Evolutionary conservation across 1,139 yeast species (phyloP).

Genomic region (Kodamaea anthophila): DNA sequence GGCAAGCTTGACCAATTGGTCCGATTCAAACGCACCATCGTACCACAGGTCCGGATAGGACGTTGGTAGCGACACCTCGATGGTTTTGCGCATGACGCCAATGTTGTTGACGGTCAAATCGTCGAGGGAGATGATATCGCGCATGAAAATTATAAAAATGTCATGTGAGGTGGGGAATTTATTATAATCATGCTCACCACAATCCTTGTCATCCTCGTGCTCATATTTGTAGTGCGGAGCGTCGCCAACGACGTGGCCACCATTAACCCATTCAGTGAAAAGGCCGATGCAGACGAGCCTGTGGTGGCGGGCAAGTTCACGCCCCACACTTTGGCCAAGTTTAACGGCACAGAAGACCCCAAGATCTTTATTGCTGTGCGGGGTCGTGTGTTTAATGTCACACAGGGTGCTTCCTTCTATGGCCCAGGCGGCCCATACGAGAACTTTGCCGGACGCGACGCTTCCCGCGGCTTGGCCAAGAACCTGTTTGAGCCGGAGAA

Average conservation of each 20-base stretch:
- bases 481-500: constrained; percentile 74
- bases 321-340: constrained; percentile 65
- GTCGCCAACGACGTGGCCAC: constrained; percentile 15
- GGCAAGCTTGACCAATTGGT: constrained; percentile 38
- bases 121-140: constrained; percentile 45
- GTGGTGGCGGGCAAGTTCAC: constrained; percentile 76
- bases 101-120: constrained; percentile 51
- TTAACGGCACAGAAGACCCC: constrained; percentile 74
- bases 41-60: constrained; percentile 43
- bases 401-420: constrained; percentile 76
- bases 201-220: constrained; percentile 15
- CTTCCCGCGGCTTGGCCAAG: constrained; percentile 86
- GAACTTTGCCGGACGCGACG: constrained; percentile 95
- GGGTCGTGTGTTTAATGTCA: constrained; percentile 83
- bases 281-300: constrained; percentile 38
- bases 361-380: constrained; percentile 77
- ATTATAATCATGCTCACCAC: constrained; percentile 14
- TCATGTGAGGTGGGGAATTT: no score
- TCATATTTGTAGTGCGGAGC: constrained; percentile 15
- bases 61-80: constrained; percentile 37
- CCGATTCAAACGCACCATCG: constrained; percentile 28
- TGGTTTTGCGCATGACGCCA: constrained; percentile 47
- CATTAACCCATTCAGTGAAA: constrained; percentile 16
- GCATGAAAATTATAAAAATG: no score
- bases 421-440: constrained; percentile 97